Evolutionary conservation across 1,284 basidiomycete genomes (phyloP).

Genomic region (Cutaneotrichosporon cutaneum): DNA sequence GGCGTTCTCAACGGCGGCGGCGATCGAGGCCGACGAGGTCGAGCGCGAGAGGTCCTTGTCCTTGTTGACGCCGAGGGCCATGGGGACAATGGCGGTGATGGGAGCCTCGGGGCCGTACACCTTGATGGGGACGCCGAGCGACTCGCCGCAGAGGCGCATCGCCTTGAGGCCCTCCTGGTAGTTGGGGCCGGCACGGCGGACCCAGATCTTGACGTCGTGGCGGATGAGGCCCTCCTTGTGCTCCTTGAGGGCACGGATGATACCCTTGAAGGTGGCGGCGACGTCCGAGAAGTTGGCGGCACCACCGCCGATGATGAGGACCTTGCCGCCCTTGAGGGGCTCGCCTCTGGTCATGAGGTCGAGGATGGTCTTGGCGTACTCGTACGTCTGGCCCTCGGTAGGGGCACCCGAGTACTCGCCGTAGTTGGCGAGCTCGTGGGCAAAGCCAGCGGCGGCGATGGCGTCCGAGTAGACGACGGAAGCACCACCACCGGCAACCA

Average conservation of each 20-base stretch:
- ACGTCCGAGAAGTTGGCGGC: constrained; percentile 99
- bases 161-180: constrained; percentile 99
- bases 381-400: constrained; percentile 96
- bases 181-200: constrained; percentile 97
- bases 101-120: constrained; percentile 98
- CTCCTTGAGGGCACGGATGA: constrained; percentile 94
- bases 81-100: constrained; percentile 97
- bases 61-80: constrained; percentile 78
- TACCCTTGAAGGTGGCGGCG: constrained; percentile 98
- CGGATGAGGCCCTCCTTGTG: constrained; percentile 80
- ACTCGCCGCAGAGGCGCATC: constrained; percentile 96
- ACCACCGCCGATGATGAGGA: constrained; percentile 99
- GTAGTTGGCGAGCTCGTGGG: constrained; percentile 98
- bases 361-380: constrained; percentile 98
- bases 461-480: constrained; percentile 69
- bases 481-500: constrained; percentile 82
- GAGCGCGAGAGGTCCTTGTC: constrained; percentile 54
- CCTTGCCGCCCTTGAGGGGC: constrained; percentile 83
- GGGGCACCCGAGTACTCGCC: constrained; percentile 99
- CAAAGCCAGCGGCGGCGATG: constrained; percentile 94
- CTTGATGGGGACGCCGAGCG: constrained; percentile 93
- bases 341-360: constrained; percentile 92
- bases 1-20: constrained; percentile 40
- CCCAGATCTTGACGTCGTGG: constrained; percentile 88
- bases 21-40: constrained; percentile 39